Base-by-base conservation (phyloP, 495 filamentous ascomycete species). In the Xylaria acuta region DNA sequence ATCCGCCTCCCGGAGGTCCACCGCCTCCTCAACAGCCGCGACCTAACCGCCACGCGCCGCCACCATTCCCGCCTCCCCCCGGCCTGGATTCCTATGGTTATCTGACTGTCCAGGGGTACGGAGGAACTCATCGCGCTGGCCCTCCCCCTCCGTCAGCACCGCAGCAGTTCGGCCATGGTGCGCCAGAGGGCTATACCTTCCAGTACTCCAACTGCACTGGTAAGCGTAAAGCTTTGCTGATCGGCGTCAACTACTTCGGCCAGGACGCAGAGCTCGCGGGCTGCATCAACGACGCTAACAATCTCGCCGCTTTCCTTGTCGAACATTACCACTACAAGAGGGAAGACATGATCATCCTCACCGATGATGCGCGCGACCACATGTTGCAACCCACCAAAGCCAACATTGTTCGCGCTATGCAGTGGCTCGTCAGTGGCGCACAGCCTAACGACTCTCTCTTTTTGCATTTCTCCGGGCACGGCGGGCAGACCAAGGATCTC, bases 201-300 rank as follows among this genome's bases (percentile, higher is more conserved):
- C 91, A 95, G 82, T 97, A 97, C 83, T 97, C 94, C 49, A 88
- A 91, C 71, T 97, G 94, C 80, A 92, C 92, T 12, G 95, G 95
- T 25, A 89, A 89, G 75, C 87, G 94, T 74, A 96, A 95, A 86
- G 95, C 95, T 18, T 82, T 98, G 45, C 80, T 98, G 75, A 97
- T 98, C 70, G 95, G 95, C 58, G 95, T 97, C 85, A 98, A 98
- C 83, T 98, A 98, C 81, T 94, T 97, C 71, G 89, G 91, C 64
- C 94, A 97, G 80, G 85, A 90, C 68, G 93, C 91, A 62, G 92
- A 97, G 83, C 84, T 98, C 66, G 86, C 91, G 64, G 95, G 95
- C 67, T 98, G 95, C 83, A 97, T 97, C 86, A 98, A 98, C 81
- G 95, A 98, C 80, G 93, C 94, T 41, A 93, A 93, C 81, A 97